Conservation (phyloP, 202 grass and related monocot genomes). For the Schoenoplectus triqueter region DNA sequence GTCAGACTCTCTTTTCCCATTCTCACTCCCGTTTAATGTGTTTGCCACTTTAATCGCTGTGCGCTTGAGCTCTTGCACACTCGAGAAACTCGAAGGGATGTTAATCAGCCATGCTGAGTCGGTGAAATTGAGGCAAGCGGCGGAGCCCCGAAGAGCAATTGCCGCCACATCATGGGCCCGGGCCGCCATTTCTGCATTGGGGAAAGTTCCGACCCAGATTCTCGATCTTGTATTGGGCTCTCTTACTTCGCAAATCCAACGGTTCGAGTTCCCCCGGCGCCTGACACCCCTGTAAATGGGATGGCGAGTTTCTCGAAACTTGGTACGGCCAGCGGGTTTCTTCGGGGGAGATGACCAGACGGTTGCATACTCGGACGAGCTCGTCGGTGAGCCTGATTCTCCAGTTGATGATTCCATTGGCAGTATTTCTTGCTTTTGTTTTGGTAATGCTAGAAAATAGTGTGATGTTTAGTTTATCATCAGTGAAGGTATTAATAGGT, state of each 20-base stretch:
- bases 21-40: constrained; percentile 36
- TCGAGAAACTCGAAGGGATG: constrained; percentile 43
- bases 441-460: background rate
- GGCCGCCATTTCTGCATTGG: constrained; percentile 62
- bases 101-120: constrained; percentile 62
- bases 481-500: background rate
- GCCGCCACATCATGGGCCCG: constrained; percentile 73
- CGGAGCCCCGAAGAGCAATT: constrained; percentile 47
- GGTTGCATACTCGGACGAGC: constrained; percentile 57
- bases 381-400: constrained; percentile 45
- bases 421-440: background rate
- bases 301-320: constrained; percentile 85
- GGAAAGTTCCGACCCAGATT: constrained; percentile 86
- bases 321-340: constrained; percentile 74
- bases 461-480: background rate
- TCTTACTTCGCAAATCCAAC: constrained; percentile 95
- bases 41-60: constrained; percentile 52
- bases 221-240: constrained; percentile 55
- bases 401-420: constrained; percentile 31
- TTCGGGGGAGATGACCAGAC: constrained; percentile 71
- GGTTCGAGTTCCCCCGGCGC: constrained; percentile 53
- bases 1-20: background rate
- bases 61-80: constrained; percentile 50
- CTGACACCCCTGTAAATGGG: constrained; percentile 83
- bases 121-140: constrained; percentile 69